These are phyloP conservation scores for Turnera subulata DNA, from an alignment of 345 rosid species.

Conservation along the genomic window DNA sequence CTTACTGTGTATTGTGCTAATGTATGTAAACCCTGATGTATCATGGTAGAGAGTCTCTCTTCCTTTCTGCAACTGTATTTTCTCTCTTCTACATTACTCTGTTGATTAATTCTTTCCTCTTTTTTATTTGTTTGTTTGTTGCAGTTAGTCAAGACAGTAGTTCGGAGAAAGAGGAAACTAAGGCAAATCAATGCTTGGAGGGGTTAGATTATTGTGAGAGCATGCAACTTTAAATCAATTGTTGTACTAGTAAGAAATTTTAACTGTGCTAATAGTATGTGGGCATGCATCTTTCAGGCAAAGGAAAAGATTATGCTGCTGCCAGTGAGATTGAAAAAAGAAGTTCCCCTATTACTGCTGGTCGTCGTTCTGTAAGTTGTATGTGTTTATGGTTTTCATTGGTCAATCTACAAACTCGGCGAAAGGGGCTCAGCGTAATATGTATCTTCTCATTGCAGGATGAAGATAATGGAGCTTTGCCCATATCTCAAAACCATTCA, in stretches of 20 bases:
- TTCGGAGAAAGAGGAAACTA: conserved; percentile 42
- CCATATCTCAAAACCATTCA: conserved; percentile 35
- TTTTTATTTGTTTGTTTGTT: no score
- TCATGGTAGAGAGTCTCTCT: no score
- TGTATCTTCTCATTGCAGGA: conserved; percentile 44
- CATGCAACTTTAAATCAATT: conserved; percentile 25
- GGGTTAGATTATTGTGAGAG: conserved; percentile 39
- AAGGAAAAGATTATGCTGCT: conserved; percentile 29
- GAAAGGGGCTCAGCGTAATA: conserved; percentile 47
- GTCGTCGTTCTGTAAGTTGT: conserved; percentile 99
- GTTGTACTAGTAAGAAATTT: conserved; percentile 11
- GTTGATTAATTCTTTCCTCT: background rate
- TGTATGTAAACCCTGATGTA: no score
- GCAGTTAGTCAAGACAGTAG: conserved; percentile 44
- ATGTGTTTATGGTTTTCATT: conserved; percentile 80
- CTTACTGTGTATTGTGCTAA: background rate
- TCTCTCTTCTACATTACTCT: background rate
- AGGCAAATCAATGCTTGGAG: conserved; percentile 23
- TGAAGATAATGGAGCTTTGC: conserved; percentile 49
- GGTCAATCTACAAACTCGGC: conserved; percentile 32
- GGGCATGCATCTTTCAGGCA: conserved; percentile 37
- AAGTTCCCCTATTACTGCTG: conserved; percentile 39
- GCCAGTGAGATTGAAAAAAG: conserved; percentile 35
- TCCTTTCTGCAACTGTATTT: background rate
- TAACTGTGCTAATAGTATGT: conserved; percentile 10